Conservation (phyloP, 2,329 filamentous ascomycete species). For the Trichoderma sp. region DNA sequence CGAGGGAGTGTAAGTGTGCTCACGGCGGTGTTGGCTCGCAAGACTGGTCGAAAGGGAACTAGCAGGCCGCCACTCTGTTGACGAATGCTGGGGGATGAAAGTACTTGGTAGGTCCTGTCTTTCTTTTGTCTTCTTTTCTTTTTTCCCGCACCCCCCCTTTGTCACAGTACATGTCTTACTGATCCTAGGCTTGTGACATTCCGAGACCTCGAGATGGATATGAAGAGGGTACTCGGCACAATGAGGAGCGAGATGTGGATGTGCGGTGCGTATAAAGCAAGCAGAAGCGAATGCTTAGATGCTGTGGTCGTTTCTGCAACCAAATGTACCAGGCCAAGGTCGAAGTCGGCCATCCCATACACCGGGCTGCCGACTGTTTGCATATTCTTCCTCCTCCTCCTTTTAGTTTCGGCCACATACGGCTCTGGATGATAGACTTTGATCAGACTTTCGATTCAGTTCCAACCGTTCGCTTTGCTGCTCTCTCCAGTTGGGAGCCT, state of each 20-base stretch:
- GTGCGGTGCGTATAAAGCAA: neutral
- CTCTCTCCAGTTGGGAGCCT: neutral
- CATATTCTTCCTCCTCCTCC: neutral
- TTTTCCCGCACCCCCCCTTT: neutral
- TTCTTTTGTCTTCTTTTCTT: neutral
- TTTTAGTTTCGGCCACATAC: neutral
- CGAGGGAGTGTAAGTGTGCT: neutral
- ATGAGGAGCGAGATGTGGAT: neutral
- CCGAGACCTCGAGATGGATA: neutral
- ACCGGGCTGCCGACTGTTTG: neutral
- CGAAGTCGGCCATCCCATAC: neutral
- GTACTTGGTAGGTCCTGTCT: neutral
- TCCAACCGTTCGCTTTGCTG: neutral
- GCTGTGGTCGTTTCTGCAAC: neutral
- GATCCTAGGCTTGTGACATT: neutral
- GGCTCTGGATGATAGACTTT: too few relatives aligned
- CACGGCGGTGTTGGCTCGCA: slow-evolving; percentile 7
- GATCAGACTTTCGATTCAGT: neutral
- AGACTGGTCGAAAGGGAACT: neutral
- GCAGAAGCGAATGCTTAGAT: neutral
- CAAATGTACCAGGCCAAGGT: neutral
- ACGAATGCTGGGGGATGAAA: neutral
- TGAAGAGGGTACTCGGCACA: neutral
- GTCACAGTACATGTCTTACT: neutral
- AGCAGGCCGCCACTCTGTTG: neutral